phyloP scores from a whole-genome alignment of 1,139 yeast species.

The Fermentozyma sake region DNA sequence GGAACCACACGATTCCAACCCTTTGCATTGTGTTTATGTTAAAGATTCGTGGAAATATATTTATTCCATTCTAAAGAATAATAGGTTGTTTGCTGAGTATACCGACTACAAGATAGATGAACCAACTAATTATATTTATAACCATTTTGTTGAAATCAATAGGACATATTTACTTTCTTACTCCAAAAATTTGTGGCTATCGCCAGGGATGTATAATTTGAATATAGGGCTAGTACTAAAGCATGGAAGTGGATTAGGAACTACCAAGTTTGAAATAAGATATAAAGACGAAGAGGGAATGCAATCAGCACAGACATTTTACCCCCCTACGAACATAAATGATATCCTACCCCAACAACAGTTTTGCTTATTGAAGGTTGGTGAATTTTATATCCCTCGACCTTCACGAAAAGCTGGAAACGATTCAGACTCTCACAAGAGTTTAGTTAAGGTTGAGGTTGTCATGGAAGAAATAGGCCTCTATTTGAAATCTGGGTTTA shows the following conservation, averaged over 20 bases:
- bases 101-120: slow-evolving; percentile 49
- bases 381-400: slow-evolving; percentile 41
- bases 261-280: slow-evolving; percentile 50
- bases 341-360: slow-evolving; percentile 53
- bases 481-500: slow-evolving; percentile 51
- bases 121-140: slow-evolving; percentile 42
- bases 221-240: slow-evolving; percentile 51
- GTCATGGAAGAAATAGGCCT: slow-evolving; percentile 59
- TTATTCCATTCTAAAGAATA: slow-evolving; percentile 46
- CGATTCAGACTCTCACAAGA: slow-evolving; percentile 12
- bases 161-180: slow-evolving; percentile 48
- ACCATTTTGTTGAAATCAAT: slow-evolving; percentile 44
- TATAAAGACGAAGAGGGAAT: slow-evolving; percentile 20
- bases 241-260: slow-evolving; percentile 54
- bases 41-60: slow-evolving; percentile 55
- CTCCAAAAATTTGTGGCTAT: slow-evolving; percentile 41
- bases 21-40: slow-evolving; percentile 18
- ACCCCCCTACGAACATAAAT: slow-evolving; percentile 54
- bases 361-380: slow-evolving; percentile 50
- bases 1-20: slow-evolving; percentile 4
- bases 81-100: slow-evolving; percentile 50
- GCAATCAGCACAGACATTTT: slow-evolving; percentile 33
- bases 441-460: slow-evolving; percentile 37
- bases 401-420: slow-evolving; percentile 2
- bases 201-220: slow-evolving; percentile 49